phyloP scores from a whole-genome alignment of 257 asterid species.

The Verbascum thapsus region DNA sequence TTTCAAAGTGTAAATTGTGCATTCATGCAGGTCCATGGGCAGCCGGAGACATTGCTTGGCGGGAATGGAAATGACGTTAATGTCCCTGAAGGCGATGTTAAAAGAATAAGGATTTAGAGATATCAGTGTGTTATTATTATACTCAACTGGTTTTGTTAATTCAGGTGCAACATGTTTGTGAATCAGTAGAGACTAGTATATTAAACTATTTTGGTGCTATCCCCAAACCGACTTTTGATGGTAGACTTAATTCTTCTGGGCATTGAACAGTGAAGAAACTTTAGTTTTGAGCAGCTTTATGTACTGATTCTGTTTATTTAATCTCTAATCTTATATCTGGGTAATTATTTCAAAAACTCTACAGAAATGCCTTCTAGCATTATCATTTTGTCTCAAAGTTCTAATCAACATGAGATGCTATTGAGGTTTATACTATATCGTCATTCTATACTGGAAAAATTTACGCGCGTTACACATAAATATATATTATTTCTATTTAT shows the following conservation, averaged over 20 bases:
- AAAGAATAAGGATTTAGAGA: slow-evolving; percentile 63
- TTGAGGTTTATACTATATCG: too few relatives aligned
- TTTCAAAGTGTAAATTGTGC: not conserved
- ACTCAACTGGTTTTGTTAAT: slow-evolving; percentile 1
- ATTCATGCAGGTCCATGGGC: slow-evolving; percentile 42
- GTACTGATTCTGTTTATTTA: slow-evolving; percentile 6
- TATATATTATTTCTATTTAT: too few relatives aligned
- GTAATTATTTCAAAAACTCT: not conserved
- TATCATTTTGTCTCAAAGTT: too few relatives aligned
- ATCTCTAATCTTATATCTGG: too few relatives aligned
- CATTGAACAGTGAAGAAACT: not conserved
- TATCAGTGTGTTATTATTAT: not conserved
- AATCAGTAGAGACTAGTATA: slow-evolving; percentile 9
- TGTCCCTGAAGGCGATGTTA: slow-evolving; percentile 82
- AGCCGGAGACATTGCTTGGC: slow-evolving; percentile 25
- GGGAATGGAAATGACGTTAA: slow-evolving; percentile 53
- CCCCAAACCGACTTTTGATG: not conserved
- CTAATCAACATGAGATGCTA: too few relatives aligned
- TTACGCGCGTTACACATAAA: too few relatives aligned
- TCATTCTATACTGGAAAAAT: too few relatives aligned
- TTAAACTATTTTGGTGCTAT: slow-evolving; percentile 18
- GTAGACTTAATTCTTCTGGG: slow-evolving; percentile 2
- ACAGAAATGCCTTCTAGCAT: not conserved
- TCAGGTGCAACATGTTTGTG: slow-evolving; percentile 11
- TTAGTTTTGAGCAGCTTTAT: slow-evolving; percentile 17